These are phyloP conservation scores for Trametes polyzona DNA, from an alignment of 1,284 basidiomycete genomes.

Conservation along the genomic window DNA sequence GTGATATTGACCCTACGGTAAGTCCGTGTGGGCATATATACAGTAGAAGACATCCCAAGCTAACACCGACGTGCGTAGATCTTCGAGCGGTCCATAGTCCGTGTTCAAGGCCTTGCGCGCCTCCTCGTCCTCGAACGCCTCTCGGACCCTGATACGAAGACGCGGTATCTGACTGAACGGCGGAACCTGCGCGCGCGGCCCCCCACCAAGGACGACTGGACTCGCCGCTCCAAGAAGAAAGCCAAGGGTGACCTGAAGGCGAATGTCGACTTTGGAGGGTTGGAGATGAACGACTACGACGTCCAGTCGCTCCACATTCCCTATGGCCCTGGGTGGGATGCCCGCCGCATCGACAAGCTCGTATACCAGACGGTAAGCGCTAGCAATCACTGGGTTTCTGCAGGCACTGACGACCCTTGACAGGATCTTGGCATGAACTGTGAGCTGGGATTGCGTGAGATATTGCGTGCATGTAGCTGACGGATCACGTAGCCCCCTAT, in stretches of 20 bases:
- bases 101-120: conserved; percentile 59
- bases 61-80: conserved; percentile 42
- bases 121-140: conserved; percentile 63
- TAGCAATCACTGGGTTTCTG: too few relatives aligned
- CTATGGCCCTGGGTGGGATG: conserved; percentile 65
- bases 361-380: conserved; percentile 53
- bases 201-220: conserved; percentile 23
- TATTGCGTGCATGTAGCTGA: background rate
- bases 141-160: conserved; percentile 44
- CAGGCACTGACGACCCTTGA: background rate
- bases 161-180: conserved; percentile 48
- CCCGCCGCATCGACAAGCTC: conserved; percentile 58
- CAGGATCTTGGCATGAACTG: conserved; percentile 62
- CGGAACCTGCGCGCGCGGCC: conserved; percentile 54
- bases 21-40: conserved; percentile 14
- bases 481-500: conserved; percentile 49
- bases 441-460: conserved; percentile 30
- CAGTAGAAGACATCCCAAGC: background rate
- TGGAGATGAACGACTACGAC: conserved; percentile 66
- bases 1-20: conserved; percentile 60
- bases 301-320: conserved; percentile 60
- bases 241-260: conserved; percentile 59
- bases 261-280: conserved; percentile 42
- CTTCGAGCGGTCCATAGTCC: conserved; percentile 57
- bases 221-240: conserved; percentile 32